phyloP scores from a whole-genome alignment of 2,329 filamentous ascomycete species.

The Diaporthe australafricana region DNA sequence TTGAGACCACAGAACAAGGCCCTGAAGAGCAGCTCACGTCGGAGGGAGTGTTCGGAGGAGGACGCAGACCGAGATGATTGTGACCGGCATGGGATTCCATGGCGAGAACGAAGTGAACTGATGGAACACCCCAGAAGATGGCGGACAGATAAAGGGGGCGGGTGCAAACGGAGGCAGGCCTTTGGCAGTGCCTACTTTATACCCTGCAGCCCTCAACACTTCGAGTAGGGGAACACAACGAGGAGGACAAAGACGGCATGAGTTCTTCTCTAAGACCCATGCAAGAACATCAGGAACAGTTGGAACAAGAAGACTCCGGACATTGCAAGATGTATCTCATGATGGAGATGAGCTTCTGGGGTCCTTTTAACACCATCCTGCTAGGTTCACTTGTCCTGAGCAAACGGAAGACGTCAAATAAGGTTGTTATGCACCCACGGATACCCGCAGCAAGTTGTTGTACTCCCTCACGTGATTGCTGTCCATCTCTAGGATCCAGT shows the following conservation, averaged over 20 bases:
- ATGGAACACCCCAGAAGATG: conserved; percentile 6
- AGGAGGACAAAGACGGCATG: conserved; percentile 28
- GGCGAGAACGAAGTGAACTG: not conserved
- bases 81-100: conserved; percentile 20
- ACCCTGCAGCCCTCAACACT: conserved; percentile 41
- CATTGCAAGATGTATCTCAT: conserved; percentile 31
- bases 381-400: conserved; percentile 29
- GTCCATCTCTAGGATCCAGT: conserved; percentile 18
- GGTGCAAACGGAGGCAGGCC: conserved; percentile 46
- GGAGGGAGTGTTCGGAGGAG: conserved; percentile 18
- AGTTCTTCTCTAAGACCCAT: conserved; percentile 23
- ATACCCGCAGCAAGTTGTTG: conserved; percentile 51
- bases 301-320: conserved; percentile 30
- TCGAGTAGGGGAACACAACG: conserved; percentile 9
- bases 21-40: conserved; percentile 26
- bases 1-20: conserved; percentile 29
- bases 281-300: conserved; percentile 32
- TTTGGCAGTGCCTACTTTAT: conserved; percentile 42
- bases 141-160: conserved; percentile 29
- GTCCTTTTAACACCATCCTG: conserved; percentile 28
- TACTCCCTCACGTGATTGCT: conserved; percentile 52
- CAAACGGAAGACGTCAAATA: conserved; percentile 48
- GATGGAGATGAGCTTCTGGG: conserved; percentile 5
- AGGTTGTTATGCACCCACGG: conserved; percentile 51
- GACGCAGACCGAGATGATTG: conserved; percentile 7